Conservation (phyloP, 2,329 filamentous ascomycete species). For the Dactylellina cionopaga region DNA sequence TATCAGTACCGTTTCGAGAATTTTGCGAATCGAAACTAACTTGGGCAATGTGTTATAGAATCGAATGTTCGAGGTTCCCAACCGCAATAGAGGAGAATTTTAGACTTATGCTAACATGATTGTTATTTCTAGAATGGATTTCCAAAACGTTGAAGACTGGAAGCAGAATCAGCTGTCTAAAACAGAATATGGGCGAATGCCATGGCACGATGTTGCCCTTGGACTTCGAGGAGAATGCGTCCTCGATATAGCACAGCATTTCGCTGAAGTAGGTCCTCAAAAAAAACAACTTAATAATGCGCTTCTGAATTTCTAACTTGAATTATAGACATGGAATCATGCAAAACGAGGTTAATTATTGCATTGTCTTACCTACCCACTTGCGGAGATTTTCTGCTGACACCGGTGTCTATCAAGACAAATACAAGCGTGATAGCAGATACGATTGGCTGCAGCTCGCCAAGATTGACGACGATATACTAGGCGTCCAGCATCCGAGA, state of each 20-base stretch:
- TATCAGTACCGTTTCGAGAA: not conserved
- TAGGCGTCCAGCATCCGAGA: constrained; percentile 87
- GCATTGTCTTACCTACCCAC: too few relatives aligned
- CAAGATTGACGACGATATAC: constrained; percentile 81
- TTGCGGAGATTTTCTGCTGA: too few relatives aligned
- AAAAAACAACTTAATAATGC: not conserved
- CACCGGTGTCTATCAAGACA: too few relatives aligned
- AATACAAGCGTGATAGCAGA: constrained; percentile 87
- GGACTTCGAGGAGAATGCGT: constrained; percentile 87
- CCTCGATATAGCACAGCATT: constrained; percentile 95
- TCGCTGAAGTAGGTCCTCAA: constrained; percentile 65
- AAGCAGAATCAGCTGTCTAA: constrained; percentile 92
- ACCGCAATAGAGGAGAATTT: constrained; percentile 76
- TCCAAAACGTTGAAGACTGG: constrained; percentile 90
- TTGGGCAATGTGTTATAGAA: not conserved
- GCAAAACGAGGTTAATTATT: constrained; percentile 73
- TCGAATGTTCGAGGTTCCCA: constrained; percentile 34
- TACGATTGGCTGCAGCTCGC: constrained; percentile 88
- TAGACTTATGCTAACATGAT: constrained; percentile 58
- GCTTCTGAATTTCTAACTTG: constrained; percentile 11
- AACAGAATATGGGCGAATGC: constrained; percentile 91
- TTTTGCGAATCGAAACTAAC: not conserved
- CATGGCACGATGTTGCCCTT: constrained; percentile 97
- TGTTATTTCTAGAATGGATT: constrained; percentile 71
- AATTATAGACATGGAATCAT: constrained; percentile 85